Evolutionary conservation across 179 eudicot genomes (phyloP), one percentile per base, ranked within the genome.

Genomic region (Corrigiola litoralis): DNA sequence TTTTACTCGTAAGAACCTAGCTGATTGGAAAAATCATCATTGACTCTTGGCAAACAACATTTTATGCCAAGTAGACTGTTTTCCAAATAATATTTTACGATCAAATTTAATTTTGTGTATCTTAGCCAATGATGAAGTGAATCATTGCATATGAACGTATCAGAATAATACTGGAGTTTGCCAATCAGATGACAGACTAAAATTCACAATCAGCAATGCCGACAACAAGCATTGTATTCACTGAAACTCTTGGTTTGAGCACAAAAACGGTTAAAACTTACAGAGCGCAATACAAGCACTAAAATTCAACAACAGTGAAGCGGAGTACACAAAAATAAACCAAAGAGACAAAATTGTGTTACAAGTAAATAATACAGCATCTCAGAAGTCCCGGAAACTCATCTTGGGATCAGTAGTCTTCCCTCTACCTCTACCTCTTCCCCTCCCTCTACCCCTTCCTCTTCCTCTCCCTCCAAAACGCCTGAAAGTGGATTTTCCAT

Each of bases 301-400:
- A 58, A 21, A 58, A 5, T 28, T 18, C 14, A 20, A 49, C 65
- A 8, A 42, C 36, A 58, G n/a, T n/a, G 17, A 25, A 8, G 17
- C n/a, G 21, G 3, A 40, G 32, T 40, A 41, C 10, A 38, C 44
- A 38, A 38, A 41, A 40, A 40, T 50, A 59, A 14, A 14, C 23
- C 25, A 20, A 0, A 7, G 14, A 1, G 36, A 33, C 27, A 56
- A 1, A 1, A 53, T 8, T 8, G 0, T 4, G 14, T 31, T 13
- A 45, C 3, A 17, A 23, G 58, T 27, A 6, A 61, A 47, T 2
- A 58, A 40, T 10, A 31, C 5, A 12, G 9, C 13, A 37, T 11
- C 31, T 88, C 82, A 92, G 70, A 91, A 92, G 72, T 82, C 95
- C 24, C 95, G 79, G 66, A 92, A 89, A 72, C 97, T 92, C 97